These are phyloP conservation scores for Crucibulum laeve DNA, from an alignment of 768 basidiomycete genomes.

Conservation along the genomic window DNA sequence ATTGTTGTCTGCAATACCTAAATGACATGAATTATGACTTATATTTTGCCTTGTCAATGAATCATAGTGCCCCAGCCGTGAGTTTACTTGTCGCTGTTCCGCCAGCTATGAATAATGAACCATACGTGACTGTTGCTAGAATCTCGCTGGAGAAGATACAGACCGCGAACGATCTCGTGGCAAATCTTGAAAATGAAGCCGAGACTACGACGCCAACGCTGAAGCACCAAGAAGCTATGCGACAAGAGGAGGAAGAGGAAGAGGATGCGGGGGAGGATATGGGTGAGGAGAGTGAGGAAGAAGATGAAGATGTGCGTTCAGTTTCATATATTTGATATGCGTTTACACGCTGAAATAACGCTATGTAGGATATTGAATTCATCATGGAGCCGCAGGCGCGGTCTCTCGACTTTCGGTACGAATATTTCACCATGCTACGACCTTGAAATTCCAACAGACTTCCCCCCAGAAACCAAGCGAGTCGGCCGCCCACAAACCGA, in stretches of 20 bases:
- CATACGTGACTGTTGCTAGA: slow-evolving; percentile 17
- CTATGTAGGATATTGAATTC: slow-evolving; percentile 75
- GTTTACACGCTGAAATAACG: not conserved
- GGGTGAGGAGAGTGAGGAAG: slow-evolving; percentile 37
- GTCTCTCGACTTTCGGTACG: slow-evolving; percentile 72
- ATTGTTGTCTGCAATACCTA: slow-evolving; percentile 15
- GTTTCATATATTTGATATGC: not conserved
- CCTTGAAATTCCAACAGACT: not conserved
- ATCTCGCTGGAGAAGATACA: slow-evolving; percentile 35
- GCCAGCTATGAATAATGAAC: slow-evolving; percentile 12
- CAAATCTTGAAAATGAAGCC: slow-evolving; percentile 44
- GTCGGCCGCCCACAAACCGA: slow-evolving; percentile 25
- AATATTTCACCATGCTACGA: slow-evolving; percentile 1
- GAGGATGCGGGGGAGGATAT: slow-evolving; percentile 24
- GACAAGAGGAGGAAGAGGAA: slow-evolving; percentile 32
- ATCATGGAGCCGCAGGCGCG: slow-evolving; percentile 79
- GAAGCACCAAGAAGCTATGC: slow-evolving; percentile 31
- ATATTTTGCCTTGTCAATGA: slow-evolving; percentile 32
- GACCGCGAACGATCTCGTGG: slow-evolving; percentile 44
- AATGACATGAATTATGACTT: slow-evolving; percentile 38
- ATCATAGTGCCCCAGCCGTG: slow-evolving; percentile 58
- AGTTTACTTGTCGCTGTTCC: slow-evolving; percentile 32
- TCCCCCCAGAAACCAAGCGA: slow-evolving; percentile 28
- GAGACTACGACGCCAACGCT: slow-evolving; percentile 25
- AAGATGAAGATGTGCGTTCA: slow-evolving; percentile 27